These are phyloP conservation scores for Heliamphora exappendiculata DNA, from an alignment of 148 eudicot genomes.

Conservation along the genomic window DNA sequence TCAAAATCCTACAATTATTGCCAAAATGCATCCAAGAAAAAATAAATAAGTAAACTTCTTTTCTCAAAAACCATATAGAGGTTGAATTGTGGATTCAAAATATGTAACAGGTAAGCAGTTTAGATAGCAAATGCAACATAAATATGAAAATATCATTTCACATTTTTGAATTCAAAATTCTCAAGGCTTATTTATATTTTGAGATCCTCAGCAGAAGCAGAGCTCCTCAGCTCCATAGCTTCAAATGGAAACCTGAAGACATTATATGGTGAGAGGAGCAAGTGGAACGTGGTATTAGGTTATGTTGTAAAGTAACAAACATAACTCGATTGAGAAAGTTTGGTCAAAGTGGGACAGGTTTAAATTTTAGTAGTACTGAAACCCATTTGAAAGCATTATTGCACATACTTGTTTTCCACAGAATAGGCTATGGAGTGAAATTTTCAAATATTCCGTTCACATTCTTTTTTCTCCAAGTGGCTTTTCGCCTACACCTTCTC, in stretches of 20 bases:
- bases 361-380: background rate
- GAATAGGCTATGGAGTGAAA: background rate
- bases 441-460: background rate
- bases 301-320: too few relatives aligned
- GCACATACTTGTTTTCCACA: background rate
- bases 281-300: too few relatives aligned
- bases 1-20: conserved; percentile 59
- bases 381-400: background rate
- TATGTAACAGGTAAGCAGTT: background rate
- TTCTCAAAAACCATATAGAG: background rate
- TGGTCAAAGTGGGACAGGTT: too few relatives aligned
- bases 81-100: background rate
- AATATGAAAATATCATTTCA: background rate
- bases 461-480: background rate
- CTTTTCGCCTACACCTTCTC: background rate
- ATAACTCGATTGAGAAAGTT: too few relatives aligned
- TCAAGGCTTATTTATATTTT: background rate
- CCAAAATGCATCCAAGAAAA: conserved; percentile 8
- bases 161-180: background rate
- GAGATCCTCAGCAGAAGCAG: background rate
- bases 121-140: background rate
- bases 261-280: background rate
- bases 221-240: background rate
- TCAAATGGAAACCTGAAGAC: background rate
- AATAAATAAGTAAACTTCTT: background rate